Base-by-base conservation (phyloP, 2,329 filamentous ascomycete species). In the Aspergillus ustus region DNA sequence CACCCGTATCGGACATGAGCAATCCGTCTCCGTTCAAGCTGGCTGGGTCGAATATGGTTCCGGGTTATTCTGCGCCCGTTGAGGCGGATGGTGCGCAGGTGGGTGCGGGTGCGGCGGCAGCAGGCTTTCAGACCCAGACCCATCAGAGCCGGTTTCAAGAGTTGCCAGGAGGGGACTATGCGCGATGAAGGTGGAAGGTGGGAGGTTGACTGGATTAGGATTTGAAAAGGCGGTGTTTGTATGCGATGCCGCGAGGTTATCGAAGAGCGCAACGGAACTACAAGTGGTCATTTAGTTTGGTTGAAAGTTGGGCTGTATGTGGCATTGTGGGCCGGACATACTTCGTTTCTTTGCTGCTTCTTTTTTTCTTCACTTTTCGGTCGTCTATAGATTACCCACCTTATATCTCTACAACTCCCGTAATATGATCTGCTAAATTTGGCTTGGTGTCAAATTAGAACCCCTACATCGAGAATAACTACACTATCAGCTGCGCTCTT, bases 1-100 rank as follows among this genome's bases (percentile, higher is more conserved):
- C 52, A 4, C 52, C 59, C 7, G 37, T 52, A 11, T 40, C 44
- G 9, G 59, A 61, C 28, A 3, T 53, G 15, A 20, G 17, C 3
- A 56, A 46, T n/a, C 48, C 53, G 13, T 52, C 59, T 22, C 53
- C 48, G n/a, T 57, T 52, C 5, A 58, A 58, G 19, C 4, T 52
- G 13, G 56, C 48, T 20, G 34, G 20, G 6, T 17, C 28, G 34
- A 50, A 44, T 3, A 25, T 17, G 34, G 31, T 25, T 4, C 25
- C 48, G 4, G 25, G 25, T 25, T 34, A 37, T 15, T 28, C n/a
- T 3, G 52, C 19, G 19, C 46, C 43, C 31, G 29, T 31, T 44
- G 54, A 57, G 44, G 50, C 45, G 15, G 52, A 57, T 22, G 48
- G 37, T 48, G 5, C 19, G 25, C 34, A 52, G 17, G 28, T 31